Base-by-base conservation (phyloP, 1,284 basidiomycete genomes). In the Rhodotorula sp. region DNA sequence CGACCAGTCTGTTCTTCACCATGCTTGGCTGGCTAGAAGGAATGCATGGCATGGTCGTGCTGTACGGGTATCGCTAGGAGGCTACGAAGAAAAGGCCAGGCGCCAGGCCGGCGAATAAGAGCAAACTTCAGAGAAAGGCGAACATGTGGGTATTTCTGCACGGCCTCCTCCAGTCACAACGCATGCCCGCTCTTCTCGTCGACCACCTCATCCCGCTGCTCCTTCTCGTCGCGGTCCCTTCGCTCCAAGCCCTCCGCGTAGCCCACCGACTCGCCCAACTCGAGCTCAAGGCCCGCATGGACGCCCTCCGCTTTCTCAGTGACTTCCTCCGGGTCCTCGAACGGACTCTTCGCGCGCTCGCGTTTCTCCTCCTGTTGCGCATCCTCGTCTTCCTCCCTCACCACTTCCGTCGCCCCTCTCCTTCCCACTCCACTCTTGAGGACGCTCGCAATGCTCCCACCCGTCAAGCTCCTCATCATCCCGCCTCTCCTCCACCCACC, bases 341-440 rank as follows among this genome's bases (percentile, higher is more conserved):
- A 70, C 47, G 68, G 68, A 51, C 68, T 70, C 64, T 32, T 60
- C 24, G 61, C 58, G 15, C 64, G 24, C 30, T n/a, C 53, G 15
- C 19, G 13, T 27, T 56, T 8, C 44, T 70, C 29, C 46, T 46
- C 36, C 34, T 55, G 24, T 32, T 55, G 27, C 8, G 32, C 58
- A 8, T 24, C 56, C 4, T 24, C 22, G n/a, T 52, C 47, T 27
- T 29, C 44, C 46, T 48, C 52, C 30, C 19, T 11, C 53, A 24
- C n/a, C 36, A 20, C 54, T 17, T 32, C 46, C 44, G 27, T 51
- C 47, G 24, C 8, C 48, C 29, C 54, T 29, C 22, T 54, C 20
- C 20, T 20, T 5, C 9, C 15, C 22, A 0, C 22, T 27, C 29
- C 29, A 51, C 54, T 24, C 39, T 17, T 39, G 32, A 47, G 44